Base-by-base conservation (phyloP, 495 filamentous ascomycete genomes). In the Aspergillus diversus region DNA sequence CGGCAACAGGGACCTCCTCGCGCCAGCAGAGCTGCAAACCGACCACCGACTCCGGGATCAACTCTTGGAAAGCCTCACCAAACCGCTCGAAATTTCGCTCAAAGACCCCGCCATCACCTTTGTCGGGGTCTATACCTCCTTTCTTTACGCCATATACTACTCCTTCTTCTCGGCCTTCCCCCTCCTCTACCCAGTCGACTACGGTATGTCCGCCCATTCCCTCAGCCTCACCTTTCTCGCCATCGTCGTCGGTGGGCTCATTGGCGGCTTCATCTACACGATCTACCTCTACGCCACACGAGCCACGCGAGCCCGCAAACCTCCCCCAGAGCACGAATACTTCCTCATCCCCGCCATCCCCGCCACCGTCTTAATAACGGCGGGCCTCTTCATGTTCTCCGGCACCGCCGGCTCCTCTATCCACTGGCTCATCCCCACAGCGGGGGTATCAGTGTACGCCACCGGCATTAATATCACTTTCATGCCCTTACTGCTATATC, bases 391-490 rank as follows among this genome's bases (percentile, higher is more conserved):
- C 1, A 85, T 88, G 69, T 87, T 89, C 63, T 86, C 81, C 3
- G 85, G 85, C 83, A 79, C 87, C 0, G 61, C 49, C 71, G 73
- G 37, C 57, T 71, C 6, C 67, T 48, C 46, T 5, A 49, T 84
- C 17, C 84, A 86, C 62, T 89, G 85, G 84, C 80, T 87, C 33
- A 81, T 83, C 12, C 86, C 87, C 3, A 82, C 87, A n/a, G 75
- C 88, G 34, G 85, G 83, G 13, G 78, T 80, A 0, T 68, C 69
- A 6, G 72, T 81, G 9, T 87, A 87, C 70, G n/a, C 21, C 3
- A 34, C 39, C 8, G 15, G n/a, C 6, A 33, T 34, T 2, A 59
- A 42, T 17, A 39, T 66, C 34, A 48, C 60, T 0, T 49, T 57
- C 21, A 57, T 63, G 17, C 71, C 84, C 27, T 64, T 77, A 7